Percentiles rank a stretch among this genome's conserved stretches.
These are phyloP conservation scores for Phytopythium chamaehyphon DNA, from an alignment of 352 stramenopile genomes.

Conservation along the genomic window DNA sequence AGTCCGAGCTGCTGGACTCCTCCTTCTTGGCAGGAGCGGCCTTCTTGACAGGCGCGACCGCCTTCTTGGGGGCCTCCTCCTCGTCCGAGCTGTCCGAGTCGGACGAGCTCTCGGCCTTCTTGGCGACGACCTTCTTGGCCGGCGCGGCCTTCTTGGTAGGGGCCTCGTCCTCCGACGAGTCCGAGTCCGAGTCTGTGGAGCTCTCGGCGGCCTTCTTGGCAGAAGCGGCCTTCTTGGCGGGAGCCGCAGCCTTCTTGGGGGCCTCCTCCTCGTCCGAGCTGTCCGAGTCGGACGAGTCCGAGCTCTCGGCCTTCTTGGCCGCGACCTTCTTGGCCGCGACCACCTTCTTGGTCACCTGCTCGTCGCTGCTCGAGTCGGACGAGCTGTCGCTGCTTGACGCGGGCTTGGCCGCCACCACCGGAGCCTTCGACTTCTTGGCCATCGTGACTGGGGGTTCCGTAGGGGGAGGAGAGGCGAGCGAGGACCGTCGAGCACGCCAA, in stretches of 20 bases:
- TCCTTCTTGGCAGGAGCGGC: conserved; percentile 23
- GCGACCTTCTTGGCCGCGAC: conserved; percentile 24
- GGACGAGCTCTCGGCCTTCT: conserved; percentile 38
- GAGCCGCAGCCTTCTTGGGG: conserved; percentile 48
- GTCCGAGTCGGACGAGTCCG: conserved; percentile 35
- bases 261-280: conserved; percentile 52
- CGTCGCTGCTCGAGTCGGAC: conserved; percentile 54
- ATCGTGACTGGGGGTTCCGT: conserved; percentile 18
- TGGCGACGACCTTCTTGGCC: conserved; percentile 36
- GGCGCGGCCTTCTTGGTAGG: conserved; percentile 14
- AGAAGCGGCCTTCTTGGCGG: conserved; percentile 32
- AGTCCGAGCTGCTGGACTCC: conserved; percentile 10
- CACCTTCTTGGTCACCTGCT: conserved; percentile 48
- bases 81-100: conserved; percentile 43
- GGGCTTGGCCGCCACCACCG: conserved; percentile 30
- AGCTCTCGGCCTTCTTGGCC: conserved; percentile 53
- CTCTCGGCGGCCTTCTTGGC: conserved; percentile 12
- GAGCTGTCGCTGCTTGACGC: conserved; percentile 39
- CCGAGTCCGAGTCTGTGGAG: conserved; percentile 13
- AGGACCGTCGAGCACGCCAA: conserved; percentile 16
- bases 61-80: conserved; percentile 16
- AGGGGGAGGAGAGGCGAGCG: neutral
- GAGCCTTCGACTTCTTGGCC: conserved; percentile 52
- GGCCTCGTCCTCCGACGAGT: conserved; percentile 50
- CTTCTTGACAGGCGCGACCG: conserved; percentile 39